Base-by-base conservation (phyloP, 1,284 basidiomycete species). In the Trichosporon asahii region DNA sequence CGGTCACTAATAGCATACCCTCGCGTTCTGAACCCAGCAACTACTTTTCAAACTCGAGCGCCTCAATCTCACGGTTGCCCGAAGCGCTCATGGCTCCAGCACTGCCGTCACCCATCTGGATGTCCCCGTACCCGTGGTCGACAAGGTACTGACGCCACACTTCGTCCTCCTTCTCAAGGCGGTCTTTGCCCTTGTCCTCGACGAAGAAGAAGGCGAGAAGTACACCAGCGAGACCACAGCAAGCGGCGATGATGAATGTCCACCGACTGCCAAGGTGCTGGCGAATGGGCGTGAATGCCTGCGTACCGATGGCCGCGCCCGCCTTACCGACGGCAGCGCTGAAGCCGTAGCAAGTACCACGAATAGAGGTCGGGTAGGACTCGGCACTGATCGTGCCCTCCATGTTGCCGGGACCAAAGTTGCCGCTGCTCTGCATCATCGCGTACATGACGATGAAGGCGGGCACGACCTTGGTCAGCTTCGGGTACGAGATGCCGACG, bases 241-340 rank as follows among this genome's bases (percentile, higher is more conserved):
- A 75, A 11, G 79, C 78, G n/a, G 77, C 75, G 65, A 80, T 76
- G 70, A 80, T 77, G 68, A 80, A 80, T 8, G 78, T 78, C 67
- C 75, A 80, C 68, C 74, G 73, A 66, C 77, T 77, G n/a, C 78
- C 78, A 40, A 79, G 73, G 61, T 75, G 57, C 68, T 70, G 70
- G 72, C n/a, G 37, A 11, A 57, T 61, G 8, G 60, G 55, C 2
- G 35, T 90, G 80, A 92, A 92, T 0, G 86, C 89, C 78, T 93
- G 90, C 0, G 89, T 91, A 2, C 91, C 91, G 67, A 92, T 76
- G 18, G 90, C 91, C 7, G 91, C 91, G 5, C 91, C 91, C 0
- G 88, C 85, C 78, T 93, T 93, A 5, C 90, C 91, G 7, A 91
- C 81, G 0, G 90, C 90, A 11, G 90, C 82, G 6, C 78, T 80